Conservation (phyloP, 2,329 filamentous ascomycete genomes). For the Diplocarpon mali region DNA sequence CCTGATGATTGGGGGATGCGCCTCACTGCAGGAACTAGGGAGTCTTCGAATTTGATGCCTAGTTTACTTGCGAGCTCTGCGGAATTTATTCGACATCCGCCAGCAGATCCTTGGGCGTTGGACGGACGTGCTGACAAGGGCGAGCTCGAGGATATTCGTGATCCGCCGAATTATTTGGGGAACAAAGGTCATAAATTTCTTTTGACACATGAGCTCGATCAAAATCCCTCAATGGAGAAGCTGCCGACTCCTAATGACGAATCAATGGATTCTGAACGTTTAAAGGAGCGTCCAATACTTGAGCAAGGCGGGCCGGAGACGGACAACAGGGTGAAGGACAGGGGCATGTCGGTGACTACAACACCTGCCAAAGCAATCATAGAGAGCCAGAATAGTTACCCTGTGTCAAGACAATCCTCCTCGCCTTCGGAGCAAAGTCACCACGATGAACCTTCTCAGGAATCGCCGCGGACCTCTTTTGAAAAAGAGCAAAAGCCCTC, state of each 20-base stretch:
- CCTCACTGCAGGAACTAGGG: not conserved
- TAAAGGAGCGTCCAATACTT: too few species aligned
- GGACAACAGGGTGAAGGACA: not conserved
- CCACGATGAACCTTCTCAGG: constrained; percentile 18
- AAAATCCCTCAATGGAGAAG: not conserved
- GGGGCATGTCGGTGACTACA: not conserved
- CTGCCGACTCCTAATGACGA: not conserved
- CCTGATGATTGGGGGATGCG: constrained; percentile 10
- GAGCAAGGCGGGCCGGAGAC: not conserved
- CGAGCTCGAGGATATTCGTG: not conserved
- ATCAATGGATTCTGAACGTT: not conserved
- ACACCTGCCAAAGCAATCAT: constrained; percentile 2
- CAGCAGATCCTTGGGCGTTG: constrained; percentile 24
- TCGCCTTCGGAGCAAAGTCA: constrained; percentile 24
- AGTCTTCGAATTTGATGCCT: constrained; percentile 7
- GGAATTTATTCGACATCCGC: constrained; percentile 15
- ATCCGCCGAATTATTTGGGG: not conserved
- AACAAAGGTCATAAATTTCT: not conserved
- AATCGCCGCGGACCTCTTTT: constrained; percentile 26
- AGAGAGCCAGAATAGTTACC: constrained; percentile 10
- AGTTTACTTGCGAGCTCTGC: constrained; percentile 10
- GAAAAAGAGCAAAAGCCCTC: constrained; percentile 24
- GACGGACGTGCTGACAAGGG: not conserved
- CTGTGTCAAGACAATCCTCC: constrained; percentile 19
- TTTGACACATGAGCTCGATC: too few species aligned